Evolutionary conservation across 2,329 filamentous ascomycete genomes (phyloP), one percentile per base, ranked within the genome.

Genomic region (Chaetothyriales sp.): DNA sequence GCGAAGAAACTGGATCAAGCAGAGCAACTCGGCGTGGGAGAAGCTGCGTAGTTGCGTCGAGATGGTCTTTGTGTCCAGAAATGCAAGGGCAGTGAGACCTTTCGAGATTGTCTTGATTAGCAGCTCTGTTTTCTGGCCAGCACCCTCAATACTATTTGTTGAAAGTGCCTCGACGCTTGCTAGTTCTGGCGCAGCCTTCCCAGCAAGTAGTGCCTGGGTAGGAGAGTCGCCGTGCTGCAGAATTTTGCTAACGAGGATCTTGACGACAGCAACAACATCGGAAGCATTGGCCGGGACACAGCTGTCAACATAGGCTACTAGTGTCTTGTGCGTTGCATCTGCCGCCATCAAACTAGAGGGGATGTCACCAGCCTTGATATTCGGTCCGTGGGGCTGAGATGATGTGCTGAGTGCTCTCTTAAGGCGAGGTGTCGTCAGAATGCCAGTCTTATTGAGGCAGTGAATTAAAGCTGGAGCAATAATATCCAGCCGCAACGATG

Each of bases 1-100:
- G 9, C 59, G 57, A 43, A 60, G 50, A 47, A 59, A 54, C 49
- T 73, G 54, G 42, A 61, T 54, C 8, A 61, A 49, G 22, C 55
- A 57, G 25, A 61, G 46, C 4, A 58, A 36, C 25, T 56, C 55
- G 19, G 47, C 50, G 43, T 56, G 52, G 9, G 59, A 53, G 44
- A 47, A 18, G 19, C 32, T 49, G 22, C 55, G 52, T n/a, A 60
- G 44, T n/a, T 49, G 49, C 32, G 48, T 42, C 1, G 57, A 56
- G 9, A 58, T 53, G 1, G 45, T 47, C 19, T 48, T 26, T 20
- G 44, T 44, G 46, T 52, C 44, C 32, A 39, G 15, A 12, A 39
- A 2, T 9, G 10, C 15, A 10, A 39, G 32, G 32, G 32, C 12
- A 39, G 32, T 39, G 32, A 39, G 32, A 10, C 10, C 32, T 15